Evolutionary conservation across 805 yeast species (phyloP).

Genomic region (Wickerhamomyces subpelliculosus): DNA sequence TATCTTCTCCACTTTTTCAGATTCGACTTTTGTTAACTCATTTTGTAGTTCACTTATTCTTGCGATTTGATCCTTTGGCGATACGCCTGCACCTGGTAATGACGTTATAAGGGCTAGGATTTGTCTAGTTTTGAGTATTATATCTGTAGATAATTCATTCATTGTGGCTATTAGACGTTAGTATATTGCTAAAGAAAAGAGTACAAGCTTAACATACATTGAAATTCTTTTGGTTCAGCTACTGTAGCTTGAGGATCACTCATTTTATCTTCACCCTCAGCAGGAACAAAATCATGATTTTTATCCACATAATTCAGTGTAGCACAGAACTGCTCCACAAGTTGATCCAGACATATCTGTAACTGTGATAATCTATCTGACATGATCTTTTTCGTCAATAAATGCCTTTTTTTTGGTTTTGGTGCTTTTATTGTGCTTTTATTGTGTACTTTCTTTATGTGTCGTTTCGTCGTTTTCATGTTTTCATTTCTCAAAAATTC

Average conservation of each 20-base stretch:
- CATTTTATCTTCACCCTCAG: conserved; percentile 46
- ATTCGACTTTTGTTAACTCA: conserved; percentile 56
- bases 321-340: conserved; percentile 74
- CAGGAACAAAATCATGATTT: conserved; percentile 55
- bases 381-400: conserved; percentile 31
- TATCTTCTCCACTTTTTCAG: conserved; percentile 48
- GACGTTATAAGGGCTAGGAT: conserved; percentile 80
- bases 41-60: conserved; percentile 54
- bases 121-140: conserved; percentile 80
- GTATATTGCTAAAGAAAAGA: no score
- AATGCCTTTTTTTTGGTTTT: not conserved
- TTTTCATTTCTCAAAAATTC: not conserved
- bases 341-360: conserved; percentile 77
- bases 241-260: conserved; percentile 56
- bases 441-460: no score
- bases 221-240: conserved; percentile 35
- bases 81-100: conserved; percentile 87
- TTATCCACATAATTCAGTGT: conserved; percentile 75
- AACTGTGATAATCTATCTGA: conserved; percentile 86
- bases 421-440: not conserved
- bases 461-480: no score
- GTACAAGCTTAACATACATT: no score
- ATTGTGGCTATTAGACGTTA: no score
- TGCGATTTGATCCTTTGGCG: conserved; percentile 64
- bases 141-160: conserved; percentile 76